Evolutionary conservation across 139 green algal species (phyloP), one percentile per base, ranked within the genome.

Genomic region (Pycnococcus provasolii): DNA sequence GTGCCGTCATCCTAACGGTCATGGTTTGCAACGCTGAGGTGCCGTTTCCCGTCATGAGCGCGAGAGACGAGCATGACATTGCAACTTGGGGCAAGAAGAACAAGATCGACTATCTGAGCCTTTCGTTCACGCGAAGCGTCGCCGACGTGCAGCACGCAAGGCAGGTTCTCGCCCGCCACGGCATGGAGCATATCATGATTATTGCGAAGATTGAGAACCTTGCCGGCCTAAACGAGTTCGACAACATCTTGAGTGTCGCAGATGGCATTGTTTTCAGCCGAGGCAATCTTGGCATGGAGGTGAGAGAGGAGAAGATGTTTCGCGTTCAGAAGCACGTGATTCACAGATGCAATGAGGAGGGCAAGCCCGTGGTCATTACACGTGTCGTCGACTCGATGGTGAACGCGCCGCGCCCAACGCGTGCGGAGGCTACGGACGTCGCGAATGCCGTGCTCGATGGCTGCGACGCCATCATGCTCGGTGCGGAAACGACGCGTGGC

Each of bases 251-350:
- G 64, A 70, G 76, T 1, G 88, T 85, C 68, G 87, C 83, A 1
- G 90, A 95, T 66, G 86, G 76, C 55, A 81, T 92, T 67, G 94
- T 94, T 80, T 80, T 95, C 52, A 91, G 92, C 0, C 85, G 92
- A 42, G 92, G 92, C 13, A 91, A 98, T 77, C 78, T 98, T 75
- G 92, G 92, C 67, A 96, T 96, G 87, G 93, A 98, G 74, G 96
- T 98, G 74, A 89, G 91, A 47, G 92, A 92, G 1, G 92, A 98
- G 67, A 98, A 96, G 84, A 43, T 64, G 15, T 64, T 62, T 3
- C 26, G 51, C 26, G 45, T 53, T 13, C 83, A 88, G 70, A 86
- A 90, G 66, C 50, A 55, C 50, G 48, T 73, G 8, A 62, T 67
- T 40, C 15, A 62, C 40, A 71, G 76, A n/a, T 85, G 78, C 78